Base-by-base conservation (phyloP, 2,329 filamentous ascomycete species). In the Microdochium paspali region DNA sequence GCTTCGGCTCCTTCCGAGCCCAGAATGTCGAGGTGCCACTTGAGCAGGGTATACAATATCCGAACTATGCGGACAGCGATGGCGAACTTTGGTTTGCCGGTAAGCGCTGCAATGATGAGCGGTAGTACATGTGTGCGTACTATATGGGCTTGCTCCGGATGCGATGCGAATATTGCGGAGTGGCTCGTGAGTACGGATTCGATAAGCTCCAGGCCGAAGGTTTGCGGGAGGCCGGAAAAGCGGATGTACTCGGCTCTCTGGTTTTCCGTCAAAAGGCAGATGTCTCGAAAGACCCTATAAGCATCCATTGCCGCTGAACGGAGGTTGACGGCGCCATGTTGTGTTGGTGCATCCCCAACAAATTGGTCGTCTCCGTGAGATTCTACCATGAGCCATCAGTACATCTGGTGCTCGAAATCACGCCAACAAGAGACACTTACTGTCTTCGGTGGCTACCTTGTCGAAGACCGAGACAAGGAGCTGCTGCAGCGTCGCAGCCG, bases 401-500 rank as follows among this genome's bases (percentile, higher is more conserved):
- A n/a, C n/a, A n/a, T n/a, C n/a, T n/a, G n/a, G n/a, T n/a, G n/a
- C n/a, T n/a, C n/a, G n/a, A n/a, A n/a, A n/a, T n/a, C n/a, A n/a
- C n/a, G n/a, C n/a, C n/a, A n/a, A n/a, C n/a, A n/a, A n/a, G n/a
- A n/a, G n/a, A n/a, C n/a, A 73, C 79, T 63, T 66, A 85, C 83
- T 83, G 62, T 96, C 90, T 70, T 96, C 90, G 5, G 72, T 70
- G 1, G 83, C 79, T 2, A 96, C 89, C 63, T 94, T 93, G 62
- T 97, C 93, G 65, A 96, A 97, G 0, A 95, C 86, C 1, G 87
- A 85, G 26, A 93, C 88, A 7, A 97, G 84, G 13, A 98, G 77
- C 64, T 97, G 93, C 66, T 96, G 91, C 47, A 98, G 71, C 2
- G 93, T 97, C n/a, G 93, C 93, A 24, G 91, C 89, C 10, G 93